Evolutionary conservation across 129 eudicot genomes (phyloP), one percentile per base, ranked within the genome.

Genomic region (Calendula officinalis): DNA sequence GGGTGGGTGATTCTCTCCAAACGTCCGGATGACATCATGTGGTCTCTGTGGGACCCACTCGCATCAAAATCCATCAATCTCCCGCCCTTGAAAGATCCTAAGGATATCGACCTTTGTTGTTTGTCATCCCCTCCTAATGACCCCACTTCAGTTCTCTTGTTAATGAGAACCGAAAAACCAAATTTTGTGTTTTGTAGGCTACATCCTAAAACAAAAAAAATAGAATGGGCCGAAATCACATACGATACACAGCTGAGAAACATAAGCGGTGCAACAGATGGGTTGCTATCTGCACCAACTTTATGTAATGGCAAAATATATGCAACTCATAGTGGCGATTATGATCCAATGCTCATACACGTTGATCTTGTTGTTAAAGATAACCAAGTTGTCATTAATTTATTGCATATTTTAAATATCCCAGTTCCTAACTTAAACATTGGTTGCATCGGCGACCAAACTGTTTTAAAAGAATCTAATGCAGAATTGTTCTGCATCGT

Each of bases 171-270:
- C 43, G 9, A 5, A 34, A 56, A 56, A n/a, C 62, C 43, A 7
- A 35, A 34, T 5, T 56, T 56, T 35, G 62, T 56, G 43, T 56
- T 33, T 37, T 56, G 62, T 56, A 56, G 62, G 62, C 8, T 56
- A 33, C 15, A 30, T 17, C 36, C 2, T 56, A 10, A 34, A 34
- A 34, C 17, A 56, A 56, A 35, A 5, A 47, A 52, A 4, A 14
- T 13, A 66, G 36, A 7, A 49, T 49, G 60, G 60, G 50, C 35
- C 3, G 37, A 66, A 14, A 51, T 51, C 51, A 47, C 38, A 4
- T 66, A 66, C 34, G 50, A 22, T 16, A 38, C 51, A 27, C 60
- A 66, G 14, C 5, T 68, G 7, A 42, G 5, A 47, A 55, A 39
- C 0, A 8, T 41, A 12, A 5, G 40, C 16, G 37, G 13, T 1